phyloP scores from a whole-genome alignment of 768 basidiomycete genomes.

The Lepiota venenata region DNA sequence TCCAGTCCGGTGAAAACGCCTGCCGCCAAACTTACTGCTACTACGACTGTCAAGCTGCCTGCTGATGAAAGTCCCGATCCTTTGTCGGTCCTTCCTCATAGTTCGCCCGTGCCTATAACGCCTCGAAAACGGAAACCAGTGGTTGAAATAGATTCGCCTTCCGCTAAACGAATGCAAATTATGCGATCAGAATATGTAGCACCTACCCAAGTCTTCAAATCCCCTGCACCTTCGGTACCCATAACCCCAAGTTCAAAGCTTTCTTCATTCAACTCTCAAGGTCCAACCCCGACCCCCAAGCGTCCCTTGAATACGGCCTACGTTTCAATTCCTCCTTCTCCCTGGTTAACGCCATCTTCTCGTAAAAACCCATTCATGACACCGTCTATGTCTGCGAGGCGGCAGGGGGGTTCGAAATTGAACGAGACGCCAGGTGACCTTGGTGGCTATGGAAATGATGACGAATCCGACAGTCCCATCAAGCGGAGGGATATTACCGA shows the following conservation, averaged over 20 bases:
- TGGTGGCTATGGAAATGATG: conserved; percentile 57
- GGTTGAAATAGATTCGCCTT: conserved; percentile 58
- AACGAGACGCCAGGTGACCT: conserved; percentile 40
- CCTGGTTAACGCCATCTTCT: conserved; percentile 43
- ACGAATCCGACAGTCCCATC: conserved; percentile 30
- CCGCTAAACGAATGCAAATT: conserved; percentile 53
- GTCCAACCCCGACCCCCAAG: conserved; percentile 29
- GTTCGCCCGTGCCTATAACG: conserved; percentile 36
- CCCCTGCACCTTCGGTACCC: conserved; percentile 19
- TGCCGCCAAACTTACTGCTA: conserved; percentile 14
- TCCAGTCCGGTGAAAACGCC: conserved; percentile 6
- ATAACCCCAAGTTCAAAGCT: conserved; percentile 28
- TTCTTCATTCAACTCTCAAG: conserved; percentile 13
- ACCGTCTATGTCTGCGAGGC: conserved; percentile 13
- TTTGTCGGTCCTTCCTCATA: conserved; percentile 35
- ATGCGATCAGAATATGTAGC: conserved; percentile 9
- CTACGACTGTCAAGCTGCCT: conserved; percentile 10
- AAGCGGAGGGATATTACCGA: conserved; percentile 25
- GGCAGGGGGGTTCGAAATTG: conserved; percentile 27
- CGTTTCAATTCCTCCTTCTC: conserved; percentile 42
- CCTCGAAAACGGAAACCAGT: conserved; percentile 71
- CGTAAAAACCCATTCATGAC: conserved; percentile 21
- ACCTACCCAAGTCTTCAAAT: conserved; percentile 14
- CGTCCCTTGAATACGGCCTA: conserved; percentile 38
- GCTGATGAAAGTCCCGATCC: conserved; percentile 54